phyloP scores from a whole-genome alignment of 148 eudicot genomes.

The Nepenthes mirabilis region DNA sequence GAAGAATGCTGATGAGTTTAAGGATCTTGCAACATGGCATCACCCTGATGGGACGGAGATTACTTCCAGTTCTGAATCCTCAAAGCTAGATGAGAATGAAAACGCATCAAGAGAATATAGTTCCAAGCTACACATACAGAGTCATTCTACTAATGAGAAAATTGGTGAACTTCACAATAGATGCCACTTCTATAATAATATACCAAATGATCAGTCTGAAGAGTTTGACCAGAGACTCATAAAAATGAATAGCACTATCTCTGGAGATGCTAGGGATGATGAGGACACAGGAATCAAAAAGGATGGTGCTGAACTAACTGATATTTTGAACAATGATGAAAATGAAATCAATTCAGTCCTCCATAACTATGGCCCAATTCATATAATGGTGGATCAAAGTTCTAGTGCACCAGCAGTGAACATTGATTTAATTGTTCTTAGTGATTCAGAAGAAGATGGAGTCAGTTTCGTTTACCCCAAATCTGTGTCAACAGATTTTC shows the following conservation, averaged over 20 bases:
- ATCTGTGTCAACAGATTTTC: constrained; percentile 10
- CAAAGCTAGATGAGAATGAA: constrained; percentile 28
- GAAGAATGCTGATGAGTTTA: constrained; percentile 26
- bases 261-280: constrained; percentile 48
- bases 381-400: constrained; percentile 11
- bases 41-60: constrained; percentile 52
- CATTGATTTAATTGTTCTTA: constrained; percentile 62
- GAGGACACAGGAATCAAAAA: constrained; percentile 47
- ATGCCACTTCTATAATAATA: constrained; percentile 14
- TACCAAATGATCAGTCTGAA: constrained; percentile 17
- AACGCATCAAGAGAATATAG: constrained; percentile 24
- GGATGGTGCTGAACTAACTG: constrained; percentile 28
- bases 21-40: constrained; percentile 69
- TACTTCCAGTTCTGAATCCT: constrained; percentile 11
- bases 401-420: constrained; percentile 18
- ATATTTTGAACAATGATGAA: constrained; percentile 23
- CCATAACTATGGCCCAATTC: constrained; percentile 10
- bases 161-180: constrained; percentile 22
- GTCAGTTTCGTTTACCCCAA: constrained; percentile 34
- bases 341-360: constrained; percentile 34
- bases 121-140: constrained; percentile 26
- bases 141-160: constrained; percentile 22
- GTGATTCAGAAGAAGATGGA: constrained; percentile 88
- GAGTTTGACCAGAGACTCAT: constrained; percentile 31
- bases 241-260: constrained; percentile 72